Conservation (phyloP, 805 yeast species). For the Saturnispora serradocipensis region DNA sequence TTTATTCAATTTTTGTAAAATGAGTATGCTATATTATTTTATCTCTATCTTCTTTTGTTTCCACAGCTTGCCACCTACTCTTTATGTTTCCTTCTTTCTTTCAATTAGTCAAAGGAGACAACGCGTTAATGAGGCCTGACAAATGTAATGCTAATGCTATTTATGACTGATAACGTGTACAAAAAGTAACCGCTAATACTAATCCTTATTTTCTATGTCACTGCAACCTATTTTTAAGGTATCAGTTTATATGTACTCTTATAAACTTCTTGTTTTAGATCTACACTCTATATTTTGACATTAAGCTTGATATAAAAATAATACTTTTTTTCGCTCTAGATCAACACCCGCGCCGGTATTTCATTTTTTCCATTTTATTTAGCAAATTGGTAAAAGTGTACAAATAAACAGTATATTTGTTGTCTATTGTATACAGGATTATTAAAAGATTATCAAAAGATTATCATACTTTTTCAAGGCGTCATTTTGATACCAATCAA, state of each 20-base stretch:
- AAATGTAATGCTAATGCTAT: neutral
- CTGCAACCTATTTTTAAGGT: neutral
- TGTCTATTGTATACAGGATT: too few species aligned
- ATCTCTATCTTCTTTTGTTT: neutral
- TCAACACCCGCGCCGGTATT: neutral
- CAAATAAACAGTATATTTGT: too few species aligned
- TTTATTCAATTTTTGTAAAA: too few species aligned
- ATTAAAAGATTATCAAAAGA: too few species aligned
- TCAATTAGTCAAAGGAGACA: neutral
- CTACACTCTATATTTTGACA: neutral
- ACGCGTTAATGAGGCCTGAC: neutral
- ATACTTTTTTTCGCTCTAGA: neutral
- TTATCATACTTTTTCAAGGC: neutral
- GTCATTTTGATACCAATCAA: neutral
- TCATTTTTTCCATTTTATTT: neutral
- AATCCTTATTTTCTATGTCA: neutral
- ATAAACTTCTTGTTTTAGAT: neutral
- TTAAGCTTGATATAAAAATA: neutral
- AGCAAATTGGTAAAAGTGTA: too few species aligned
- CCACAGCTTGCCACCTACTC: neutral
- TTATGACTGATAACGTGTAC: neutral
- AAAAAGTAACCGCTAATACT: neutral
- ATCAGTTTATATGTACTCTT: neutral
- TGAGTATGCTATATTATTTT: neutral
- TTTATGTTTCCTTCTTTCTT: neutral